Evolutionary conservation across 441 rosid genomes (phyloP), one percentile per base, ranked within the genome.

Genomic region (Lepidium campestre): DNA sequence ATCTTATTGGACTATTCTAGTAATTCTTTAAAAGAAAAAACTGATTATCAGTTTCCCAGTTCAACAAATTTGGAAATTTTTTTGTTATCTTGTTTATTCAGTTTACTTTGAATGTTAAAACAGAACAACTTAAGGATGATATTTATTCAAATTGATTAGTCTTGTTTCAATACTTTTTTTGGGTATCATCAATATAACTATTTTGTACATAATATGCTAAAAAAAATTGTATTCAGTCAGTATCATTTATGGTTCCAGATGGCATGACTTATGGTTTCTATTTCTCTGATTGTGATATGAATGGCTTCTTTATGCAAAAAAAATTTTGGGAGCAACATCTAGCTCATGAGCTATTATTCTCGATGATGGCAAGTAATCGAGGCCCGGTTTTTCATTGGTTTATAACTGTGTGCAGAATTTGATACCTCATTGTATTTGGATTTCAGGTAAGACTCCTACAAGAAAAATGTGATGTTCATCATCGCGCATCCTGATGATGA

Each of bases 401-500:
- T 17, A 15, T 35, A 2, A 41, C 48, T 34, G 37, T 48, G 7
- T 20, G 10, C 53, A 37, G 13, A n/a, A 34, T 39, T 44, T 40
- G 54, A 29, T 46, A 34, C 13, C 41, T 14, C 25, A 45, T 56
- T 57, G 31, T 62, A 5, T 9, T 40, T 68, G 53, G 31, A 65
- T 15, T 61, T 61, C 78, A 84, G 93, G 79, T 70, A 72, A 69
- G 37, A 59, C 54, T 49, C 44, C 40, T 36, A 41, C 46, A 82
- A 77, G 82, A 80, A 76, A 57, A 86, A 82, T 78, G 87, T 81
- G 0, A 22, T 88, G 78, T 84, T 93, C 45, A 87, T 90, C 52
- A 67, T 88, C 44, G 92, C 97, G 13, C 98, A 93, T 79, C 98
- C 98, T 23, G 98, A 93, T 72, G 98, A 93, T 53, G 97, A 93